Evolutionary conservation across 2,329 filamentous ascomycete species (phyloP).

Genomic region (Xylaria multiplex): DNA sequence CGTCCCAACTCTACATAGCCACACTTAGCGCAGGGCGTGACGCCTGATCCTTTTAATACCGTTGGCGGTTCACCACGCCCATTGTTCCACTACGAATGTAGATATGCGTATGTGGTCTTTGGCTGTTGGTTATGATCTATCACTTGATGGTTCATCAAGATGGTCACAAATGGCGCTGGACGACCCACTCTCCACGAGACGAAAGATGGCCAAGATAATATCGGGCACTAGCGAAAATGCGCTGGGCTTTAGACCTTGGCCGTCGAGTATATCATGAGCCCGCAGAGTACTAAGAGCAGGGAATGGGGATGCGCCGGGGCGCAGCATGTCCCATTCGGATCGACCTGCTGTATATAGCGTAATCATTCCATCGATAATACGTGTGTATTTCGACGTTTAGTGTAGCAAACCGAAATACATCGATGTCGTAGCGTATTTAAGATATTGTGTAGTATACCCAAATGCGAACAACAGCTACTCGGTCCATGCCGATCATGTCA

Average conservation of each 20-base stretch:
- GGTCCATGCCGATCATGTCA: background rate
- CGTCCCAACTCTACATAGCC: conserved; percentile 23
- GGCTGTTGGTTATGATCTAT: background rate
- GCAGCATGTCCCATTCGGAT: background rate
- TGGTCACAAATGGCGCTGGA: conserved; percentile 9
- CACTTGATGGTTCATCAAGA: background rate
- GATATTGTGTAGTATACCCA: background rate
- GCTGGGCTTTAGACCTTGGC: background rate
- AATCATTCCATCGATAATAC: background rate
- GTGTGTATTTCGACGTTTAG: background rate
- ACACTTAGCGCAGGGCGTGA: conserved; percentile 14
- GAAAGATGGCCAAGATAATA: conserved; percentile 4
- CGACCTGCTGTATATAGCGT: background rate
- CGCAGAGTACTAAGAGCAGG: background rate
- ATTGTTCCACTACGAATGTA: background rate
- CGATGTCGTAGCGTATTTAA: background rate
- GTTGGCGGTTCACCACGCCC: background rate
- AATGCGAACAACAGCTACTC: background rate
- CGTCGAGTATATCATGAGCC: background rate
- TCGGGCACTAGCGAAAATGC: background rate
- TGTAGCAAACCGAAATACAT: background rate
- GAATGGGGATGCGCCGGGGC: conserved; percentile 2
- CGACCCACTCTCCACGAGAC: conserved; percentile 1
- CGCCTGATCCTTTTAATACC: background rate
- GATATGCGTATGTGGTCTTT: background rate